phyloP scores from a whole-genome alignment of 352 stramenopile genomes.

The Globisporangium canariense region DNA sequence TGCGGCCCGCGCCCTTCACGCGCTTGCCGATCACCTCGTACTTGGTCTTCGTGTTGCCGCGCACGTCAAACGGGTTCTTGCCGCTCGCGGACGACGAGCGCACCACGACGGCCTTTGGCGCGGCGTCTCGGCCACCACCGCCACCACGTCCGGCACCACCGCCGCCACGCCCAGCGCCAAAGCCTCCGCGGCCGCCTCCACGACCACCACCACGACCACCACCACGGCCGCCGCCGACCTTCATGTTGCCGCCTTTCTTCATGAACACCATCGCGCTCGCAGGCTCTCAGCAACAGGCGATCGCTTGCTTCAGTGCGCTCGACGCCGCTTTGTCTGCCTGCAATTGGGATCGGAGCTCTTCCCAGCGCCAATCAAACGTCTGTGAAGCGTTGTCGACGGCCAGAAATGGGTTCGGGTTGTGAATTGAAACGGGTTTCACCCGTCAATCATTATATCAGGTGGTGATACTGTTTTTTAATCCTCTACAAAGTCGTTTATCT shows the following conservation, averaged over 20 bases:
- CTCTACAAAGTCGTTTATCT: background rate
- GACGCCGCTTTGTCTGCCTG: background rate
- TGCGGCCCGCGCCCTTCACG: slow-evolving; percentile 86
- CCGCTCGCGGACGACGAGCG: slow-evolving; percentile 24
- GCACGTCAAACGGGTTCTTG: slow-evolving; percentile 90
- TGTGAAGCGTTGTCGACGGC: slow-evolving; percentile 1
- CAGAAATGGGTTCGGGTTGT: background rate
- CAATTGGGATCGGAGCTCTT: slow-evolving; percentile 10
- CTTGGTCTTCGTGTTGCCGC: slow-evolving; percentile 84
- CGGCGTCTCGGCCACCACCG: slow-evolving; percentile 11
- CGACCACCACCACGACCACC: slow-evolving; percentile 8
- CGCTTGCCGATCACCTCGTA: slow-evolving; percentile 88
- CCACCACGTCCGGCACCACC: slow-evolving; percentile 5
- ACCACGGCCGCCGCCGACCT: slow-evolving; percentile 15
- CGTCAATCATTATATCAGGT: background rate
- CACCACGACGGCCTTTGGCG: slow-evolving; percentile 19
- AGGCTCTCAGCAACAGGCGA: background rate
- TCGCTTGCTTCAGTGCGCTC: background rate
- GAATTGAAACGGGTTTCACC: background rate
- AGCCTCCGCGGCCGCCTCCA: slow-evolving; percentile 21
- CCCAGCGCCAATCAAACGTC: slow-evolving; percentile 15
- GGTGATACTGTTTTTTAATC: background rate
- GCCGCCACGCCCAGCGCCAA: slow-evolving; percentile 12
- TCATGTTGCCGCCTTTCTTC: slow-evolving; percentile 47
- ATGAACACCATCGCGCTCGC: slow-evolving; percentile 30